Conservation (phyloP, 345 rosid species). For the Eucalyptus sideroxylon region DNA sequence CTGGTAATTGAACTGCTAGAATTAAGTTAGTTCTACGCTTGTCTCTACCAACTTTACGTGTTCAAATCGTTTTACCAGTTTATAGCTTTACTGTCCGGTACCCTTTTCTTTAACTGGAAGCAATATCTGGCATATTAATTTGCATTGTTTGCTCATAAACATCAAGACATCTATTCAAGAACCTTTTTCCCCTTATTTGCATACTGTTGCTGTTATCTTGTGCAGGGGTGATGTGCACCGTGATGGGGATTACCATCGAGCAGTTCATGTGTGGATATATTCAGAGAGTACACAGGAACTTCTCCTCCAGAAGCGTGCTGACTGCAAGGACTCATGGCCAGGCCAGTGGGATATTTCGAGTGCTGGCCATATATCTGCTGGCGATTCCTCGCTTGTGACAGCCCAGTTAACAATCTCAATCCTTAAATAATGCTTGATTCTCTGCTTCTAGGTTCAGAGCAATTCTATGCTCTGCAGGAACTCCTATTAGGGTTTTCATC, state of each 20-base stretch:
- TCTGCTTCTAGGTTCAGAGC: not conserved
- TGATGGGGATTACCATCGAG: conserved; percentile 87
- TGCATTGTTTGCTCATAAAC: not conserved
- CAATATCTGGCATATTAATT: not conserved
- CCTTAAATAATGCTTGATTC: not conserved
- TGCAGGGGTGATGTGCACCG: conserved; percentile 61
- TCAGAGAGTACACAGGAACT: conserved; percentile 71
- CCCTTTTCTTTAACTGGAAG: not conserved
- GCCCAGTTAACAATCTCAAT: conserved; percentile 39
- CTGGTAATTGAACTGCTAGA: not conserved
- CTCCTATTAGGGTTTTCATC: not conserved
- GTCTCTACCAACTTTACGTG: not conserved
- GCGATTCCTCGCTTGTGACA: conserved; percentile 62
- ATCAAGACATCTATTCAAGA: not conserved
- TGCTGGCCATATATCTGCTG: conserved; percentile 95
- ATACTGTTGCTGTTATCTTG: not conserved
- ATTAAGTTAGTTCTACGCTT: not conserved
- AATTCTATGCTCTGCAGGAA: not conserved
- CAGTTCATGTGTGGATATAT: conserved; percentile 81
- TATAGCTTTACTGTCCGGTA: not conserved
- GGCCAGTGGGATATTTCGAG: conserved; percentile 91
- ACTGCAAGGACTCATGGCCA: conserved; percentile 84
- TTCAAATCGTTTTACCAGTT: not conserved
- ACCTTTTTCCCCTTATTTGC: not conserved
- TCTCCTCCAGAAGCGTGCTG: conserved; percentile 74